phyloP scores from a whole-genome alignment of 1,284 basidiomycete species.

The Sparassis latifolia region DNA sequence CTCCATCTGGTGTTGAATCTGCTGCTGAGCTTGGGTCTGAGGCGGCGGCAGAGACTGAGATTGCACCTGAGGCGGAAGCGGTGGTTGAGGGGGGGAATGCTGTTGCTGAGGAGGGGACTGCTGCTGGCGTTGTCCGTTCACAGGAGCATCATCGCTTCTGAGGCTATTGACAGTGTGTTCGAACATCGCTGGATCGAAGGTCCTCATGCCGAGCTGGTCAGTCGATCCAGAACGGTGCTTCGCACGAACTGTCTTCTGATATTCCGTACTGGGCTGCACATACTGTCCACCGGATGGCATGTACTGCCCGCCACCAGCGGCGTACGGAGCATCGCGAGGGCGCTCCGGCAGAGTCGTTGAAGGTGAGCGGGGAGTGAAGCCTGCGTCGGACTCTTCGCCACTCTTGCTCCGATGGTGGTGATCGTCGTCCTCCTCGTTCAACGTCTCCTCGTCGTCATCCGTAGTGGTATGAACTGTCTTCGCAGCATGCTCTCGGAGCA shows the following conservation, averaged over 20 bases:
- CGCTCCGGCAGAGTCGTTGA: conserved; percentile 49
- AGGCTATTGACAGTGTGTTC: conserved; percentile 31
- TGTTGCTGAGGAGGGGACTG: not conserved
- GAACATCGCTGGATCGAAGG: conserved; percentile 49
- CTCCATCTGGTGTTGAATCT: conserved; percentile 14
- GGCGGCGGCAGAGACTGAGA: conserved; percentile 6
- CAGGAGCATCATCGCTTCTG: conserved; percentile 19
- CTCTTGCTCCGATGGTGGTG: conserved; percentile 24
- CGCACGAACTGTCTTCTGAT: conserved; percentile 26
- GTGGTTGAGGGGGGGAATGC: conserved; percentile 8
- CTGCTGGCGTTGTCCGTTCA: not conserved
- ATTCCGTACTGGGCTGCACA: conserved; percentile 16
- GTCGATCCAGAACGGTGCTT: conserved; percentile 43
- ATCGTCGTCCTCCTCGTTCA: conserved; percentile 37
- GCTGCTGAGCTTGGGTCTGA: conserved; percentile 10
- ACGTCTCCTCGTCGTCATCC: conserved; percentile 43
- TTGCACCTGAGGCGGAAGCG: conserved; percentile 9
- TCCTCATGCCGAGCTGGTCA: conserved; percentile 54
- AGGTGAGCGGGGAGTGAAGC: conserved; percentile 71
- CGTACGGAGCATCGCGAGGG: conserved; percentile 19
- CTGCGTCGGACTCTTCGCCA: conserved; percentile 29
- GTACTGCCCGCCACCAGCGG: conserved; percentile 14
- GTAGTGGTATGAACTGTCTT: conserved; percentile 9
- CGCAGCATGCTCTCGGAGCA: conserved; percentile 10
- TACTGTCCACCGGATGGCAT: conserved; percentile 10